These are phyloP conservation scores for Carex littledalei DNA, from an alignment of 176 grass and related monocot genomes.

Conservation along the genomic window DNA sequence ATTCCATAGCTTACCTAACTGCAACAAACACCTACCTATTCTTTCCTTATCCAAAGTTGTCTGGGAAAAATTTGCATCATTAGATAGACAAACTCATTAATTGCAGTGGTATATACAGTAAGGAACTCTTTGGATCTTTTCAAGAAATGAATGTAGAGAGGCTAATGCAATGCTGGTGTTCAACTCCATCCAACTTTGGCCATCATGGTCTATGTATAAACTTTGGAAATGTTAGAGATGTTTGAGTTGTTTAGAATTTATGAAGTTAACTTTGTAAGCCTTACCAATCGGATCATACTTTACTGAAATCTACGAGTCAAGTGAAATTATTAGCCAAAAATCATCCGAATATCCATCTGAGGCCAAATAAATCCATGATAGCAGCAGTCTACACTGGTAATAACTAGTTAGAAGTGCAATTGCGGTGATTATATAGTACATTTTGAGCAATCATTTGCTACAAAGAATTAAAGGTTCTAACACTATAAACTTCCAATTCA, in stretches of 20 bases:
- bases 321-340: no score
- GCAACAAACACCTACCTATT: not conserved
- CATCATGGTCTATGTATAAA: not conserved
- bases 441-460: not conserved
- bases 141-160: not conserved
- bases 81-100: not conserved
- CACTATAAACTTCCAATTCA: not conserved
- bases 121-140: not conserved
- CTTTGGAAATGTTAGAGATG: not conserved
- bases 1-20: not conserved
- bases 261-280: not conserved
- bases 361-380: not conserved
- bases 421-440: not conserved
- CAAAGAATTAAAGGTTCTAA: not conserved
- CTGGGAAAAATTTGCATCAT: not conserved
- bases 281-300: not conserved
- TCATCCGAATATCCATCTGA: no score
- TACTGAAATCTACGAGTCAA: no score
- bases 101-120: not conserved
- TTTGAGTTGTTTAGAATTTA: not conserved
- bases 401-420: not conserved
- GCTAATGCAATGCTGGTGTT: not conserved
- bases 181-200: not conserved
- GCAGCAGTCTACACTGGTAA: not conserved
- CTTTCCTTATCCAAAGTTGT: not conserved